phyloP scores from a whole-genome alignment of 495 filamentous ascomycete genomes.

The Aspergillus sparsus region DNA sequence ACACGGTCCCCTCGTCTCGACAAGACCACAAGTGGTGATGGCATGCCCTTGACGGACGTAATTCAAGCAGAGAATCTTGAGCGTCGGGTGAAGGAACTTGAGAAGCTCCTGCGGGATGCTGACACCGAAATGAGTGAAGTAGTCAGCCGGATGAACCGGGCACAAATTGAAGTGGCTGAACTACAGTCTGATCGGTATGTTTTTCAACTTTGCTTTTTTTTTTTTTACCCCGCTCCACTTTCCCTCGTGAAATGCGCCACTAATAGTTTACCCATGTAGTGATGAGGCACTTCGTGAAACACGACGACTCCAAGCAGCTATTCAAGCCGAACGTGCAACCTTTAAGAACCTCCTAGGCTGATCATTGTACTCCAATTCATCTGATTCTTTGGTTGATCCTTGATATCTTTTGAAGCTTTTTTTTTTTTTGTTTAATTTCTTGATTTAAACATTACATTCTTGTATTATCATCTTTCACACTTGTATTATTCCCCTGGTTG shows the following conservation, averaged over 20 bases:
- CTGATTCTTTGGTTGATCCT: too few species aligned
- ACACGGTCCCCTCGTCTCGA: slow-evolving; percentile 58
- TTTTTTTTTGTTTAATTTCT: neutral
- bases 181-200: slow-evolving; percentile 83
- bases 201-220: slow-evolving; percentile 16
- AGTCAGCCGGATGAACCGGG: slow-evolving; percentile 84
- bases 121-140: slow-evolving; percentile 95
- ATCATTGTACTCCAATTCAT: neutral
- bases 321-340: slow-evolving; percentile 59
- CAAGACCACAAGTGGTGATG: slow-evolving; percentile 57
- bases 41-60: slow-evolving; percentile 59
- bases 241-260: slow-evolving; percentile 8
- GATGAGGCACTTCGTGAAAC: slow-evolving; percentile 87
- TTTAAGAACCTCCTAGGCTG: slow-evolving; percentile 47
- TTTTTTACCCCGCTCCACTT: neutral
- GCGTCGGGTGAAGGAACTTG: slow-evolving; percentile 74
- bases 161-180: slow-evolving; percentile 91
- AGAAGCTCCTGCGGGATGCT: slow-evolving; percentile 76
- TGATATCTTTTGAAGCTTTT: neutral
- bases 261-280: slow-evolving; percentile 46
- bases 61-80: slow-evolving; percentile 72
- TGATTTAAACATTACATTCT: slow-evolving; percentile 2
- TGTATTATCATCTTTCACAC: slow-evolving; percentile 1
- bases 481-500: slow-evolving; percentile 14
- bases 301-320: slow-evolving; percentile 67